Evolutionary conservation across 1,284 basidiomycete genomes (phyloP).

Genomic region (Rugiboletus extremiorientalis): DNA sequence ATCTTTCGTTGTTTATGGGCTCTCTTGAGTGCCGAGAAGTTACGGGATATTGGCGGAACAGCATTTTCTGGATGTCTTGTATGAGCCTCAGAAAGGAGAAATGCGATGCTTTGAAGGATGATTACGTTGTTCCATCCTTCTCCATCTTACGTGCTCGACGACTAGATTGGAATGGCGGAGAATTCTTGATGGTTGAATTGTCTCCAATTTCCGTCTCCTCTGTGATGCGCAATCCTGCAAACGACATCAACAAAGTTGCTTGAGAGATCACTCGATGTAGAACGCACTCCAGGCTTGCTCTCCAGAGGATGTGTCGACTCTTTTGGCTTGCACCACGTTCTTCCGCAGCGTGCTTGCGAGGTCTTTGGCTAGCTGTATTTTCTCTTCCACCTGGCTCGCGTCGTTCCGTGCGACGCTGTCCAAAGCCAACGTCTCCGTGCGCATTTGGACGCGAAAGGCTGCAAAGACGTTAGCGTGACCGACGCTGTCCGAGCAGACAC

Average conservation of each 20-base stretch:
- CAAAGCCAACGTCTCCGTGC: conserved; percentile 45
- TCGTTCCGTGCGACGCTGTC: conserved; percentile 44
- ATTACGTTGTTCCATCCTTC: conserved; percentile 38
- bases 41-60: conserved; percentile 41
- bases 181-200: conserved; percentile 67
- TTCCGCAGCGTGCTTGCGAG: conserved; percentile 64
- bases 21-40: conserved; percentile 69
- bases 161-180: conserved; percentile 42
- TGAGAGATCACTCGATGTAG: conserved; percentile 17
- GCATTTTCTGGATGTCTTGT: conserved; percentile 40
- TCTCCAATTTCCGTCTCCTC: conserved; percentile 72
- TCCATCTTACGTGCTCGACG: conserved; percentile 46
- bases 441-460: conserved; percentile 73
- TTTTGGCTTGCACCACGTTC: conserved; percentile 72
- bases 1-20: conserved; percentile 59
- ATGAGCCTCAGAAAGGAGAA: conserved; percentile 32
- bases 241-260: not conserved
- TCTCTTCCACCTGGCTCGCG: conserved; percentile 49
- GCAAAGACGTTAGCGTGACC: conserved; percentile 10
- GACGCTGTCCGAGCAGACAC: conserved; percentile 6
- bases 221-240: conserved; percentile 60
- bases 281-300: conserved; percentile 57
- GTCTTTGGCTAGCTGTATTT: conserved; percentile 57
- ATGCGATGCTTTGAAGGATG: conserved; percentile 9
- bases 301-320: conserved; percentile 33